Evolutionary conservation across 106 monocot species (phyloP).

Genomic region (Dendrobium officinale): DNA sequence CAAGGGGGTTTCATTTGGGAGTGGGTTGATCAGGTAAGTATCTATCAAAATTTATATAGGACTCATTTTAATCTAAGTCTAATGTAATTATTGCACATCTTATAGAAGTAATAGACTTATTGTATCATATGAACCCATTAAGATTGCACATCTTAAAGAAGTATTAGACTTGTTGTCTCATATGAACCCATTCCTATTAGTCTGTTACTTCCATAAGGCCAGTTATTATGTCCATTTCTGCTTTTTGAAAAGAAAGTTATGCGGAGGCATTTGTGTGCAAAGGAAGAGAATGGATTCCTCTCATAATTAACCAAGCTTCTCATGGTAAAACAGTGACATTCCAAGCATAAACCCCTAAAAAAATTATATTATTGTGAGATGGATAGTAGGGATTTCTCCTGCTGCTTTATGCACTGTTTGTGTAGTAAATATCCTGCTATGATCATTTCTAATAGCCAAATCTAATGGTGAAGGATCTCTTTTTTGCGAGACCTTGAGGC

Average conservation of each 20-base stretch:
- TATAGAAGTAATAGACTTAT: not conserved
- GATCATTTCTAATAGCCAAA: not conserved
- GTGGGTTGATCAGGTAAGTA: conserved; percentile 91
- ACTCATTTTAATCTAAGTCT: not conserved
- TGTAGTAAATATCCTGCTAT: not conserved
- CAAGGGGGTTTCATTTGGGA: conserved; percentile 99
- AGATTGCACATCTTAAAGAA: too few relatives aligned
- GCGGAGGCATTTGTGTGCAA: not conserved
- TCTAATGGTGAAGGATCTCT: not conserved
- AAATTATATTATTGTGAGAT: not conserved
- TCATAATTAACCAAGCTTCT: not conserved
- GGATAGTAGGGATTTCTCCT: not conserved
- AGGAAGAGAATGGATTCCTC: not conserved
- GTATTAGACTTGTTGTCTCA: too few relatives aligned
- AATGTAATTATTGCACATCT: not conserved
- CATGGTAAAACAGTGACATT: not conserved
- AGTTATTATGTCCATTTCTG: too few relatives aligned
- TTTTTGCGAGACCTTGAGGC: not conserved
- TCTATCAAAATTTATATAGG: not conserved
- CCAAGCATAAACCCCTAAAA: not conserved
- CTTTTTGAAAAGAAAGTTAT: not conserved
- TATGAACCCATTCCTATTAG: too few relatives aligned
- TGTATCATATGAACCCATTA: too few relatives aligned
- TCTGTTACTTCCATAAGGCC: too few relatives aligned
- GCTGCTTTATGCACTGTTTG: not conserved